Conservation (phyloP, 495 filamentous ascomycete species). For the Neurospora sublineolata region DNA sequence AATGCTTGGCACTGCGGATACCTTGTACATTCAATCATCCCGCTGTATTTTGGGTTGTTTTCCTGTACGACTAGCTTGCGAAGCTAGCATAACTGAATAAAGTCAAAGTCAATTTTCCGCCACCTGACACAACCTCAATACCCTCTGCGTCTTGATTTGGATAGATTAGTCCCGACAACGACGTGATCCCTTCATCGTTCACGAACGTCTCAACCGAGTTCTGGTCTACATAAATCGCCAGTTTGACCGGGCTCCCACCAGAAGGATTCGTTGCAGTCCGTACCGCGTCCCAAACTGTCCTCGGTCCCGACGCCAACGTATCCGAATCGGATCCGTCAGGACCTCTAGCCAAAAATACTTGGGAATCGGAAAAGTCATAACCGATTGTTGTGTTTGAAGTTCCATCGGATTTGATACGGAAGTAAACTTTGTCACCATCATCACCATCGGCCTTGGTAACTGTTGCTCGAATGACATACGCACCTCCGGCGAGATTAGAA, state of each 20-base stretch:
- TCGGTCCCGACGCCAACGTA: neutral
- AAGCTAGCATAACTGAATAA: neutral
- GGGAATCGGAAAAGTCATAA: neutral
- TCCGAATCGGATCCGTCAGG: neutral
- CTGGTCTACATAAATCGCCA: neutral
- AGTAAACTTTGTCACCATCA: neutral
- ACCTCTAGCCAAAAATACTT: neutral
- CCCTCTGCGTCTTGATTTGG: neutral
- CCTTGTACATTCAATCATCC: neutral
- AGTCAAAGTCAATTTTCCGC: neutral
- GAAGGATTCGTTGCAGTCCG: neutral
- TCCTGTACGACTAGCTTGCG: neutral
- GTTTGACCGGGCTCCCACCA: neutral
- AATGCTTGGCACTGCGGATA: neutral
- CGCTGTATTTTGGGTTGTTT: neutral
- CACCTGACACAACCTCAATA: neutral
- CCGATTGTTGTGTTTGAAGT: neutral
- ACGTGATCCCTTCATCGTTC: neutral
- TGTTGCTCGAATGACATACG: neutral
- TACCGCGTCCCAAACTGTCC: neutral
- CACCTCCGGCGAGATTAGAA: neutral
- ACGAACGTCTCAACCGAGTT: neutral
- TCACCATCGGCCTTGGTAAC: neutral
- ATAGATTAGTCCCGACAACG: neutral
- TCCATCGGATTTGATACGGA: neutral